A percentile compares a stretch with the other conserved stretches of the same genome.
These are phyloP conservation scores for Paramecium bursaria DNA, from an alignment of 73 alveolate species.

Conservation along the genomic window DNA sequence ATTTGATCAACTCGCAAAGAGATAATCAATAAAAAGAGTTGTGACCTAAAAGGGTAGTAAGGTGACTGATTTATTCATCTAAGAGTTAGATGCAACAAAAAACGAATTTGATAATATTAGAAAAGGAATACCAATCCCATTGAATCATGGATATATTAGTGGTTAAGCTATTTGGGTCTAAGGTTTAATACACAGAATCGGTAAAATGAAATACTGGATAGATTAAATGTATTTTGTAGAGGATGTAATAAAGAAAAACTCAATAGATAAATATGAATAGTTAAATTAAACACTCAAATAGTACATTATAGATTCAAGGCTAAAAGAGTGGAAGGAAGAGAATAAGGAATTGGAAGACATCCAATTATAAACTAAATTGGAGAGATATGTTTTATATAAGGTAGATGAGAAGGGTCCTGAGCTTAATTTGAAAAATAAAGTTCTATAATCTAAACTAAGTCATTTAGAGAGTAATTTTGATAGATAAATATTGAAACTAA, in stretches of 20 bases:
- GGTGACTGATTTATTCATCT: slow-evolving; percentile 81
- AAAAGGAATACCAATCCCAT: slow-evolving; percentile 78
- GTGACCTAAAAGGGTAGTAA: slow-evolving; percentile 95
- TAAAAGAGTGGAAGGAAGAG: slow-evolving; percentile 85
- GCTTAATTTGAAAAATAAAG: slow-evolving; percentile 43
- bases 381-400: slow-evolving; percentile 49
- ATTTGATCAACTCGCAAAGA: slow-evolving; percentile 95
- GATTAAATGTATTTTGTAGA: slow-evolving; percentile 69
- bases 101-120: slow-evolving; percentile 91
- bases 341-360: slow-evolving; percentile 69
- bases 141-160: slow-evolving; percentile 84
- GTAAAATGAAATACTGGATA: slow-evolving; percentile 67
- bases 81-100: slow-evolving; percentile 78
- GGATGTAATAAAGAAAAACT: slow-evolving; percentile 71
- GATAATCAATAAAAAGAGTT: slow-evolving; percentile 94
- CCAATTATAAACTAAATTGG: slow-evolving; percentile 48
- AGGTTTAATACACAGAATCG: slow-evolving; percentile 72
- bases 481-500: slow-evolving; percentile 75
- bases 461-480: slow-evolving; percentile 88
- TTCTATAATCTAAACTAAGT: slow-evolving; percentile 59
- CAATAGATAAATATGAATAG: slow-evolving; percentile 82
- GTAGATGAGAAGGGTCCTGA: slow-evolving; percentile 63
- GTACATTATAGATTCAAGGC: slow-evolving; percentile 78
- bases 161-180: slow-evolving; percentile 93
- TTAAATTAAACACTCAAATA: slow-evolving; percentile 77